Evolutionary conservation across 1,284 basidiomycete genomes (phyloP), one percentile per base, ranked within the genome.

Genomic region (Trichosporon faecale): DNA sequence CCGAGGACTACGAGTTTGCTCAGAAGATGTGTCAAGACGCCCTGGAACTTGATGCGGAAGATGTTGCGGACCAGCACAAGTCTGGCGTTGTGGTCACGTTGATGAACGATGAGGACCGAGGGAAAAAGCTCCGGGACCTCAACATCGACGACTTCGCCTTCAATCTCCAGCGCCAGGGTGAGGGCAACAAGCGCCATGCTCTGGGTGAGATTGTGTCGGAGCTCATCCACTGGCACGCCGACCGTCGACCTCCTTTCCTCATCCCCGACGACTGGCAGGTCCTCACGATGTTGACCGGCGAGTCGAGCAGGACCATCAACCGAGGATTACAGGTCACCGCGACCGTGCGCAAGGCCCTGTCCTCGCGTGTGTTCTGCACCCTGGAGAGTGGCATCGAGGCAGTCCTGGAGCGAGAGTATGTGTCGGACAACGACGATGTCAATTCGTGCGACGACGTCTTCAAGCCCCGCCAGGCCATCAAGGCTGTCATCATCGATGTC

Each of bases 11-110:
- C 82, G 94, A 98, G 77, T 88, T 98, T 68, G 96, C 97, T 1
- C 90, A 94, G 61, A 98, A 99, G 86, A 98, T 99, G 94, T 96
- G 97, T 40, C 93, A 94, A 12, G 96, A 98, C 82, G 94, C 96
- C 7, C 88, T 98, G 27, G 96, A 98, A 78, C 88, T 94, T 37
- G 95, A 98, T 76, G 94, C 95, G 78, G 95, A 98, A 80, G 95
- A 98, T 82, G 87, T 93, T 33, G 91, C 92, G 71, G 93, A 93
- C 75, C 90, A 93, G 75, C 92, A 95, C 79, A 91, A 93, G 44
- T 97, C 95, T 3, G 80, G 80, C 6, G 89, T 91, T 66, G 93
- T 95, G 9, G 90, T 95, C 57, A 86, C 91, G 67, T 90, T 99
- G 79, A 94, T 98, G 90, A 87, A 90, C 64, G 92, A 95, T 78